Evolutionary conservation across 2,329 filamentous ascomycete genomes (phyloP), one percentile per base, ranked within the genome.

Genomic region (Ascocoryne sarcoides): DNA sequence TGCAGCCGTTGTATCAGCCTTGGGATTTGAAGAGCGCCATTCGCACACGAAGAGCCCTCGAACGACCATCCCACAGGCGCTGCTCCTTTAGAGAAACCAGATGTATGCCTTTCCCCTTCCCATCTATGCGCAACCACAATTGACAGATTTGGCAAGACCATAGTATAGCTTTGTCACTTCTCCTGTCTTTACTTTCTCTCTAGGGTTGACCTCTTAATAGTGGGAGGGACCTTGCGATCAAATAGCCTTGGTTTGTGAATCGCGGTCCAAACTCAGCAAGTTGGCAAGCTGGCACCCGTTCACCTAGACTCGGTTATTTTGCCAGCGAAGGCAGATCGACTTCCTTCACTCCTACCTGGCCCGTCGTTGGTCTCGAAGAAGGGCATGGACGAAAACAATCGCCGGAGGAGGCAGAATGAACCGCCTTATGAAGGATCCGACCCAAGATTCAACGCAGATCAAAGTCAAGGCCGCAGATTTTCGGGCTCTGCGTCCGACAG

Each of bases 301-400:
- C 76, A 76, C 68, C 69, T 71, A 57, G 73, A 70, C 55, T 71
- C 70, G 62, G 71, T 73, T 67, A 67, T 76, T 63, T 76, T 77
- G 68, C 78, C 77, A 68, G 73, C 70, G 47, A 72, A 72, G 51
- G 73, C 72, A 67, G 72, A 75, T 68, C 74, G 73, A 69, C 70
- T 76, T 60, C 70, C 75, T 70, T 70, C 73, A 65, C 68, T 68
- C 65, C 65, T 70, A 65, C 68, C 66, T 65, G 66, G 69, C 62
- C 66, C 67, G 64, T 61, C 64, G 58, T 63, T 65, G 61, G 63
- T 66, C 62, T 64, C 67, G 58, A 62, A 69, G 68, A 61, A 65
- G 65, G 79, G 76, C 61, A 92, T 92, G 85, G 85, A 90, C 70
- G 79, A 83, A 66, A 76, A 80, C 68, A 76, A 75, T 65, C 77